Evolutionary conservation across 345 rosid genomes (phyloP), one percentile per base, ranked within the genome.

Genomic region (Chamaenerion angustifolium): DNA sequence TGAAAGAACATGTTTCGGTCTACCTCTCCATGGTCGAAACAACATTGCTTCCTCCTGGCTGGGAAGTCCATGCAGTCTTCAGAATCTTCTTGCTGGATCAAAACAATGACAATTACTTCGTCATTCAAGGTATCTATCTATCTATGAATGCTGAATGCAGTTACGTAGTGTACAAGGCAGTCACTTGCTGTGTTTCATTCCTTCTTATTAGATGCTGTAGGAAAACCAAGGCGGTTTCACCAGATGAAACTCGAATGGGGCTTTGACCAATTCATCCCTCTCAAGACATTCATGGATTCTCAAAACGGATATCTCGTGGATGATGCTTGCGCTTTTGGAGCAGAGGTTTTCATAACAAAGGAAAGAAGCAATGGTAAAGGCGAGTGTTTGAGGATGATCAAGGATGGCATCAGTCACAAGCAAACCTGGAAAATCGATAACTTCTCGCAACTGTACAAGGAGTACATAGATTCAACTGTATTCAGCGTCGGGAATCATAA

Each of bases 31-130:
- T 73, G 17, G 71, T 56, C 0, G 78, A 72, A 62, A 48, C 78
- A 54, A 62, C 48, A 46, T 73, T 78, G 3, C 46, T 79, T 16
- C 45, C 56, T 52, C 64, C 54, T 15, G 72, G 71, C n/a, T 77
- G 78, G 78, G 81, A 80, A 65, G 73, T 74, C 56, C 62, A 47
- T 12, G 76, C 74, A 1, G 57, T 58, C 63, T 48, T 72, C 61
- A 68, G 82, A 18, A 25, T 85, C 56, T 79, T 68, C 52, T 57
- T 79, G 60, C 74, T 71, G 27, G 73, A 77, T 51, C 79, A 74
- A 65, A 60, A 53, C 65, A 57, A 54, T 14, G 66, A 59, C 51
- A 64, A 52, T 45, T 62, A 71, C 69, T 46, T 45, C 46, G 43
- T 57, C 51, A 31, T 64, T 56, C 73, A 67, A 61, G 83, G 83